A percentile compares a stretch with the other conserved stretches of the same genome.
Conservation (phyloP, 345 rosid species). For the Linum tenue region DNA sequence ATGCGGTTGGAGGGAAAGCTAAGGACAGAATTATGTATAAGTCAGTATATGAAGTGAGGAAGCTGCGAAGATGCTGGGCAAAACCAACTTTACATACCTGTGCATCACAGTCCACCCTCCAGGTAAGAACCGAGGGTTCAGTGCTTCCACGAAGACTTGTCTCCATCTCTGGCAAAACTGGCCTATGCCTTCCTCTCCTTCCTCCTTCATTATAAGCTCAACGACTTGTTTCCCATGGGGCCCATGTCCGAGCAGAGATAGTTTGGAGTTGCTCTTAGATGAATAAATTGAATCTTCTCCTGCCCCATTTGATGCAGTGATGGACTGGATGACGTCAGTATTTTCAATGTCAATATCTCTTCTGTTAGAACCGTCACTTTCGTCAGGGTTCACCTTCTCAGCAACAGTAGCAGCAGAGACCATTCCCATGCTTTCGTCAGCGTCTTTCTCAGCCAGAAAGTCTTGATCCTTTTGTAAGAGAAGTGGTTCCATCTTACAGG, state of each 20-base stretch:
- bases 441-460: slow-evolving; percentile 10
- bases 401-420: slow-evolving; percentile 4
- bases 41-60: no score
- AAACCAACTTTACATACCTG: slow-evolving; percentile 30
- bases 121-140: slow-evolving; percentile 74
- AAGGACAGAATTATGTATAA: no score
- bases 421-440: slow-evolving; percentile 16
- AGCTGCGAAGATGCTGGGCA: no score
- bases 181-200: slow-evolving; percentile 64
- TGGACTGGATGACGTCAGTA: slow-evolving; percentile 22
- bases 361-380: slow-evolving; percentile 19
- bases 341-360: slow-evolving; percentile 17
- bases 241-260: slow-evolving; percentile 90
- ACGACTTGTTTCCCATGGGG: slow-evolving; percentile 91
- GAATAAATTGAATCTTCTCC: slow-evolving; percentile 21
- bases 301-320: slow-evolving; percentile 12
- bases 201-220: slow-evolving; percentile 45
- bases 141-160: slow-evolving; percentile 74
- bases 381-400: slow-evolving; percentile 19
- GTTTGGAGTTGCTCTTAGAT: slow-evolving; percentile 44
- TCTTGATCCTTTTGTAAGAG: slow-evolving; percentile 15
- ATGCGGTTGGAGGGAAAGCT: no score
- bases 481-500: slow-evolving; percentile 9
- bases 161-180: slow-evolving; percentile 93
- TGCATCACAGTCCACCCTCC: slow-evolving; percentile 88